A percentile compares a stretch with the other conserved stretches of the same genome.
These are phyloP conservation scores for Lepidium didymum DNA, from an alignment of 345 rosid genomes.

Conservation along the genomic window DNA sequence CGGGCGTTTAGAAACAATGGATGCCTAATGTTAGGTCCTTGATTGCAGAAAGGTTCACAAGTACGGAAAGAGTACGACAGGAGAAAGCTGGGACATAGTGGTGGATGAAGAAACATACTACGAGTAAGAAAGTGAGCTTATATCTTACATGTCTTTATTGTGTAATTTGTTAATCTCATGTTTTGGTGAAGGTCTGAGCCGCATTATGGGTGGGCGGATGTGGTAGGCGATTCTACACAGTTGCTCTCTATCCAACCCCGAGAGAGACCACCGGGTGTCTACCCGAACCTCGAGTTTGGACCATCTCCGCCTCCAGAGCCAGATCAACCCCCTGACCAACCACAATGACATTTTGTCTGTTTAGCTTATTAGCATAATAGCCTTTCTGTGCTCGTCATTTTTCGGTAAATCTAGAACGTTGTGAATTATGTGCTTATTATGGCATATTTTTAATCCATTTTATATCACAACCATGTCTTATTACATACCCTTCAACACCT, in stretches of 20 bases:
- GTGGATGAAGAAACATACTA: slow-evolving; percentile 92
- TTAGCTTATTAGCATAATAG: slow-evolving; percentile 17
- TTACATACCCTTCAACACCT: no score
- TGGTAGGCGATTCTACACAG: slow-evolving; percentile 84
- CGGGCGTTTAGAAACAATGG: not conserved
- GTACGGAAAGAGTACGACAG: slow-evolving; percentile 90
- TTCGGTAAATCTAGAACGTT: not conserved
- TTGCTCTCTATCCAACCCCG: slow-evolving; percentile 69
- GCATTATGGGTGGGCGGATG: slow-evolving; percentile 98
- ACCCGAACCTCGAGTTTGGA: slow-evolving; percentile 66
- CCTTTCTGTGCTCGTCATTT: slow-evolving; percentile 1
- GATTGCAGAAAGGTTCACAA: slow-evolving; percentile 87
- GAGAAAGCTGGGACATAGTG: slow-evolving; percentile 96
- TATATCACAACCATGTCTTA: not conserved
- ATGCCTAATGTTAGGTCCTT: slow-evolving; percentile 1
- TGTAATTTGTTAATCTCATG: not conserved
- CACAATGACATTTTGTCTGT: slow-evolving; percentile 3
- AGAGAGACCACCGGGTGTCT: slow-evolving; percentile 86
- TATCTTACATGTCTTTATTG: not conserved
- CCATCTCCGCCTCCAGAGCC: slow-evolving; percentile 43
- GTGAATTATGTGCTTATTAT: slow-evolving; percentile 18
- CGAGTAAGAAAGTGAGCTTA: slow-evolving; percentile 48
- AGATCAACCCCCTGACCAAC: slow-evolving; percentile 41
- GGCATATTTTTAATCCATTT: not conserved
- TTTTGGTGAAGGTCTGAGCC: slow-evolving; percentile 72